Conservation (phyloP, 2,329 filamentous ascomycete species). For the Penicillium brasilianum region DNA sequence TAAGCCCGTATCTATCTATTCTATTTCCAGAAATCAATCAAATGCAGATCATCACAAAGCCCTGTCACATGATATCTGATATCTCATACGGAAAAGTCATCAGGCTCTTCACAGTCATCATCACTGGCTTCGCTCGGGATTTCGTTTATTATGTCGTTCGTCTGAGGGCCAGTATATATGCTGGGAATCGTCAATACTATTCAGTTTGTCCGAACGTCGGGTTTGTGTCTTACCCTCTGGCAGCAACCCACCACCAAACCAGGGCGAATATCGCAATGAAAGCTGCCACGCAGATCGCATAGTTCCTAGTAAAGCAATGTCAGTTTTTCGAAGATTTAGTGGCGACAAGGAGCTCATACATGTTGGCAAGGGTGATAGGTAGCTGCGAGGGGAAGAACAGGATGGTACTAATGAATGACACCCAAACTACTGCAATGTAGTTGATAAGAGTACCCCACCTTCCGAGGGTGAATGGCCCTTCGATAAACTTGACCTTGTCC, state of each 20-base stretch:
- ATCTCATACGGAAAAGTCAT: not conserved
- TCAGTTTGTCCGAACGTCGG: not conserved
- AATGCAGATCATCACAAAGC: not conserved
- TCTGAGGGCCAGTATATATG: conserved; percentile 64
- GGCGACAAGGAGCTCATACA: conserved; percentile 40
- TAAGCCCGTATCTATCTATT: not conserved
- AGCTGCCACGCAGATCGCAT: conserved; percentile 52
- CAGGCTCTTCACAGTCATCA: conserved; percentile 25
- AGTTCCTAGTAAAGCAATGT: conserved; percentile 46
- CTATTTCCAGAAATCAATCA: not conserved
- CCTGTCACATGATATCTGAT: not conserved
- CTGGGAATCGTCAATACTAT: conserved; percentile 38
- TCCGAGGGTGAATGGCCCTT: conserved; percentile 64
- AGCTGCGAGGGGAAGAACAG: conserved; percentile 58
- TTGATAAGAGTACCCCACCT: conserved; percentile 62
- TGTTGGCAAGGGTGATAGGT: conserved; percentile 56
- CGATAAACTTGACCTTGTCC: conserved; percentile 57
- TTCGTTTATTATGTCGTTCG: conserved; percentile 55
- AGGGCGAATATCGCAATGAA: conserved; percentile 57
- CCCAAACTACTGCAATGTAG: conserved; percentile 63
- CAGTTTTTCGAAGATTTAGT: not conserved
- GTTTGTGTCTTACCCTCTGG: conserved; percentile 41
- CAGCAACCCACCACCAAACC: conserved; percentile 55
- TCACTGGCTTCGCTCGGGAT: conserved; percentile 40
- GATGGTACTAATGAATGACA: conserved; percentile 66